Evolutionary conservation across 2,329 filamentous ascomycete genomes (phyloP).

Genomic region (Exophiala oligosperma): DNA sequence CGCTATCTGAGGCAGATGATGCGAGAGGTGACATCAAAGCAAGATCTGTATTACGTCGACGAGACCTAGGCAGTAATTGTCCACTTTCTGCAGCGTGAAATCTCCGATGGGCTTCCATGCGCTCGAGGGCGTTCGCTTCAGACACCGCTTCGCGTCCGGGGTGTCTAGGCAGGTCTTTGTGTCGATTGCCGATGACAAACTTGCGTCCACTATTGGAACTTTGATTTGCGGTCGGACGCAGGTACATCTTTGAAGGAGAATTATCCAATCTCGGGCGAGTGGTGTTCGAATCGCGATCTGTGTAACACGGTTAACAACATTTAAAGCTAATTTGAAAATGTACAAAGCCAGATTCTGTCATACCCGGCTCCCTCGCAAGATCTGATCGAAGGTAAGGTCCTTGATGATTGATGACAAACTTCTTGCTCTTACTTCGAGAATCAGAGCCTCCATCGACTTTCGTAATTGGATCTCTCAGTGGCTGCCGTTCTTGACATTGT

Average conservation of each 20-base stretch:
- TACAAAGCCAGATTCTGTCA: slow-evolving; percentile 1
- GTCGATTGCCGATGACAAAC: slow-evolving; percentile 19
- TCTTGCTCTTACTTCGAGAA: slow-evolving; percentile 8
- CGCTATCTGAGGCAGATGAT: slow-evolving; percentile 19
- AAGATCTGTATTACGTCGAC: slow-evolving; percentile 14
- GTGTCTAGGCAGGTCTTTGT: slow-evolving; percentile 1
- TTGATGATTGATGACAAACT: slow-evolving; percentile 21
- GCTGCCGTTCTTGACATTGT: slow-evolving; percentile 5
- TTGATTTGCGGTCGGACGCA: slow-evolving; percentile 8
- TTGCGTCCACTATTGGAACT: slow-evolving; percentile 13
- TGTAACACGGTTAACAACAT: slow-evolving; percentile 17
- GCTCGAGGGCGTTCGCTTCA: slow-evolving; percentile 23
- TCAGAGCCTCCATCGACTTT: slow-evolving; percentile 3
- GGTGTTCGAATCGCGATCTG: slow-evolving; percentile 7
- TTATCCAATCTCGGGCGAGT: background rate
- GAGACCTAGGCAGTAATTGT: slow-evolving; percentile 21
- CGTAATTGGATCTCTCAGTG: slow-evolving; percentile 1
- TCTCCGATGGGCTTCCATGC: slow-evolving; percentile 28
- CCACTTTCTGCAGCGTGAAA: slow-evolving; percentile 30
- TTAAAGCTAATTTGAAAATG: background rate
- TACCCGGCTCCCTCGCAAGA: slow-evolving; percentile 9
- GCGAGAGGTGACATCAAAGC: slow-evolving; percentile 13
- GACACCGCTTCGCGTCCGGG: slow-evolving; percentile 9
- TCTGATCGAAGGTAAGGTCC: slow-evolving; percentile 14
- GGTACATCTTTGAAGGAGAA: slow-evolving; percentile 14